Base-by-base conservation (phyloP, 2,329 filamentous ascomycete genomes). In the Beauveria bassiana region DNA sequence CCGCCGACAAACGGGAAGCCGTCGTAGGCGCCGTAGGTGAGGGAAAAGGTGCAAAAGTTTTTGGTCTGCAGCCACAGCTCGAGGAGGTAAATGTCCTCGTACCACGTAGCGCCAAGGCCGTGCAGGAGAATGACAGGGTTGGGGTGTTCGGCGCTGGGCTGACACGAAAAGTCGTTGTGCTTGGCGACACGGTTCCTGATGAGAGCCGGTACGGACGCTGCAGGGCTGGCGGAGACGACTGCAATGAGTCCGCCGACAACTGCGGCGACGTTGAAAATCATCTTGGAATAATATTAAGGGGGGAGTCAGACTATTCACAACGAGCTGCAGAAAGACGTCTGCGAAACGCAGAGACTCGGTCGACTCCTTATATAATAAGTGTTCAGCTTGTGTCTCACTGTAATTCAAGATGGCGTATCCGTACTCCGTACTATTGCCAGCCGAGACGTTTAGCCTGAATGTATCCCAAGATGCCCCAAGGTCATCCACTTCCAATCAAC, bases 121-220 rank as follows among this genome's bases (percentile, higher is more conserved):
- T 68, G 67, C 3, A 68, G 53, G 16, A 67, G 61, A 28, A 68
- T 56, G 40, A 68, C 63, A 7, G 67, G 67, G 59, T 67, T 68
- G 28, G 57, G 61, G 14, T 64, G 63, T 26, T 16, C 6, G 8
- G 47, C 28, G 20, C 61, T 24, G 54, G 54, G 64, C 28, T 49
- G 52, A 62, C 65, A 67, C 18, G 62, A 62, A 34, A 64, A 66
- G 54, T 67, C 63, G 24, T 67, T 66, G 31, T 64, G 61, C 31
- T 28, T 51, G 24, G 22, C 12, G 1, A 2, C 4, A n/a, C 49
- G 34, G 22, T 6, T 22, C 26, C 46, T 10, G 16, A 55, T 10
- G 16, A 55, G 24, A 28, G 54, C 34, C 34, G n/a, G 22, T 5
- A 12, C 46, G 8, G 38, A 40, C 3, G 31, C 47, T 3, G 42